These are phyloP conservation scores for Aspergillus ellipticus DNA, from an alignment of 495 filamentous ascomycete species.

Conservation along the genomic window DNA sequence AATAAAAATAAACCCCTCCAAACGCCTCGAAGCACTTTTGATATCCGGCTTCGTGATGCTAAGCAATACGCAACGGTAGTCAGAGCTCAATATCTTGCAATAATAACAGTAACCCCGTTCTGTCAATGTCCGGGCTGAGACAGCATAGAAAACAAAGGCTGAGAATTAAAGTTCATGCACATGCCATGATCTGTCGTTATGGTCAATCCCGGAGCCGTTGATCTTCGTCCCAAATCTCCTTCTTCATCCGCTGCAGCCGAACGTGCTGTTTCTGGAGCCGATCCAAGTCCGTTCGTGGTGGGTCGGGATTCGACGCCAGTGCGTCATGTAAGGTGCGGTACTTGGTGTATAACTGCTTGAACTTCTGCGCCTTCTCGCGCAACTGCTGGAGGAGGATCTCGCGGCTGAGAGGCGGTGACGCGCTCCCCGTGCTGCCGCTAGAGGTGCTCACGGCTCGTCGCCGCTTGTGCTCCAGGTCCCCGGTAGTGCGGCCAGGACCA, in stretches of 20 bases:
- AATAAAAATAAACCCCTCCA: not conserved
- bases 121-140: constrained; percentile 8
- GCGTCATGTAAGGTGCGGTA: constrained; percentile 62
- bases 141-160: constrained; percentile 4
- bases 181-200: constrained; percentile 8
- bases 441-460: constrained; percentile 42
- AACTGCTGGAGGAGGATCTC: constrained; percentile 38
- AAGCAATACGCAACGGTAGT: not conserved
- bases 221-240: constrained; percentile 57
- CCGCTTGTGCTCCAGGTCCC: constrained; percentile 42
- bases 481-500: constrained; percentile 25
- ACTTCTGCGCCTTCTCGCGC: constrained; percentile 55
- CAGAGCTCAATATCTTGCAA: not conserved
- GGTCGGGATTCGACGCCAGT: constrained; percentile 47
- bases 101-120: constrained; percentile 5
- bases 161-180: constrained; percentile 8
- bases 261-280: constrained; percentile 59
- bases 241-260: constrained; percentile 59
- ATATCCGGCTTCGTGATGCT: constrained; percentile 12
- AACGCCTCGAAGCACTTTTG: constrained; percentile 15
- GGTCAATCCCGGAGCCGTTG: constrained; percentile 26
- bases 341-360: constrained; percentile 58
- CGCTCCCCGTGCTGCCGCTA: constrained; percentile 48
- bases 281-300: constrained; percentile 53
- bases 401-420: constrained; percentile 42